Evolutionary conservation across 495 filamentous ascomycete genomes (phyloP).

Genomic region (Geopyxis carbonaria): DNA sequence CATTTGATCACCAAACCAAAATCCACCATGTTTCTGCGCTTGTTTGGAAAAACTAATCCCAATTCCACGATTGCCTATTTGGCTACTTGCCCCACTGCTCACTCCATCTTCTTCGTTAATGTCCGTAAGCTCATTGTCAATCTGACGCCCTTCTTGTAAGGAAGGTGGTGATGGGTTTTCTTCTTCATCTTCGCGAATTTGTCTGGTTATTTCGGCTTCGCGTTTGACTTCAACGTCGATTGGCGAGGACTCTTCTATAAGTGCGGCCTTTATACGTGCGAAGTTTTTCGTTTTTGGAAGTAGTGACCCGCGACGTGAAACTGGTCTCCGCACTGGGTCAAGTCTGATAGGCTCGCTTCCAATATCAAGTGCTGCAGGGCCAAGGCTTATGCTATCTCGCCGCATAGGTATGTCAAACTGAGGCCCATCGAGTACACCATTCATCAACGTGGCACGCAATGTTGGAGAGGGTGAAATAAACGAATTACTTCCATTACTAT

Average conservation of each 20-base stretch:
- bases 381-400: constrained; percentile 70
- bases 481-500: not conserved
- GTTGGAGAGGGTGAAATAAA: constrained; percentile 3
- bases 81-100: constrained; percentile 13
- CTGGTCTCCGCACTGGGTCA: constrained; percentile 42
- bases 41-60: constrained; percentile 23
- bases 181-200: constrained; percentile 53
- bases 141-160: constrained; percentile 19
- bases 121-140: constrained; percentile 17
- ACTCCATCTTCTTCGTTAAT: constrained; percentile 20
- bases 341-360: constrained; percentile 38
- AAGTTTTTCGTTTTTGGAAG: constrained; percentile 94
- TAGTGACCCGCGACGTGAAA: constrained; percentile 75
- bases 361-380: constrained; percentile 51
- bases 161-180: constrained; percentile 32
- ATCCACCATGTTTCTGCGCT: constrained; percentile 21
- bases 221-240: constrained; percentile 75
- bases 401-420: constrained; percentile 28
- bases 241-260: constrained; percentile 73
- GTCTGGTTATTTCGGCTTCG: constrained; percentile 86
- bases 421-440: not conserved
- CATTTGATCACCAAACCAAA: constrained; percentile 25
- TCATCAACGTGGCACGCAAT: not conserved
- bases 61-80: constrained; percentile 10
- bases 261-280: constrained; percentile 74